Base-by-base conservation (phyloP, 140 eudicot species). In the Senecio squalidus region DNA sequence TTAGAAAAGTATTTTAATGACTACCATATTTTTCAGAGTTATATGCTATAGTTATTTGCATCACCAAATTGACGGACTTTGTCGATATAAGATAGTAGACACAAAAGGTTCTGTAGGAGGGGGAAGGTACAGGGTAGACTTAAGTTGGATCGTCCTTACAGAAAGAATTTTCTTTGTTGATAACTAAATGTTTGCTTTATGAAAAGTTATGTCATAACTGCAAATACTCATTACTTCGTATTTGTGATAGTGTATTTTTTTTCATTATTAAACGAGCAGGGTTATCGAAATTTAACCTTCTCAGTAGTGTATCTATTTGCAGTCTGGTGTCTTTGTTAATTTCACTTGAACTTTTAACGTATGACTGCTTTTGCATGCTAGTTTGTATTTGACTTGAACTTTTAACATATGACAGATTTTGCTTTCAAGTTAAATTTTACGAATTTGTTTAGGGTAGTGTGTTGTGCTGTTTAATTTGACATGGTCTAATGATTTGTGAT, bases 361-460 rank as follows among this genome's bases (percentile, higher is more conserved):
- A 44, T 44, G 24, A 17, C 17, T 6, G 9, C 5, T 15, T 15
- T 41, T 41, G n/a, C 0, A 3, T 41, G 22, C 48, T 41, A n/a
- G 7, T 15, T 41, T 18, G 18, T 15, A 41, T 41, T 41, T 1
- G 6, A n/a, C n/a, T n/a, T n/a, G n/a, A n/a, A n/a, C n/a, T n/a
- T n/a, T n/a, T n/a, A n/a, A n/a, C n/a, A n/a, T n/a, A n/a, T n/a
- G n/a, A n/a, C n/a, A n/a, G n/a, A n/a, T n/a, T n/a, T n/a, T n/a
- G 11, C 15, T 41, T 40, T 24, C 41, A 24, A 16, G 40, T 9
- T 60, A 60, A 33, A 24, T 11, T 27, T 9, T 29, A 44, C 15
- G 30, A 46, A 28, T 44, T 6, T 44, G 29, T n/a, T 45, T 40
- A 22, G 24, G 15, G 67, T 27, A 60, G 67, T 27, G 26, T 44